phyloP scores from a whole-genome alignment of 2,329 filamentous ascomycete genomes.

The Fragosphaeria purpurea region DNA sequence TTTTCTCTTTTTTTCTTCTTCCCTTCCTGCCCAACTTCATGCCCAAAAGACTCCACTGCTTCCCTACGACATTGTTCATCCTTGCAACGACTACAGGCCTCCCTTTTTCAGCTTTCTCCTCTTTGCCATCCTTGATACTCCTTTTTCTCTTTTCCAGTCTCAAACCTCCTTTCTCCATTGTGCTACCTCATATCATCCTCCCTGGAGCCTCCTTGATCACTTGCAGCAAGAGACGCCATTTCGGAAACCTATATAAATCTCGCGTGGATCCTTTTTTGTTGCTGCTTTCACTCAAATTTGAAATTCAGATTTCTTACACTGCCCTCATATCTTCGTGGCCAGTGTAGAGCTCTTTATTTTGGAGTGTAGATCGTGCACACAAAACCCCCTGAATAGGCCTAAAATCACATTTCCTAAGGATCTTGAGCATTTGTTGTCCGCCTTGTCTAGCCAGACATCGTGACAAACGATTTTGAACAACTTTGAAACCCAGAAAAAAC shows the following conservation, averaged over 20 bases:
- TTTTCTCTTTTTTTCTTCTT: conserved; percentile 7
- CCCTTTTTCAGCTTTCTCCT: not conserved
- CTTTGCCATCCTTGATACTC: not conserved
- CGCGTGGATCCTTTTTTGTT: not conserved
- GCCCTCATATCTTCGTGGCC: too few relatives aligned
- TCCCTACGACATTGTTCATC: not conserved
- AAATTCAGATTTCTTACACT: too few relatives aligned
- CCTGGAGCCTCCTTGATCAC: too few relatives aligned
- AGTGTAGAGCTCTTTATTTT: not conserved
- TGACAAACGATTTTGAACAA: not conserved
- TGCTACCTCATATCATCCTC: not conserved
- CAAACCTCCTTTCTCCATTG: not conserved
- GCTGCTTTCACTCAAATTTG: conserved; percentile 1
- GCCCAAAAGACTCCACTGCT: conserved; percentile 19
- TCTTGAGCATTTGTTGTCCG: not conserved
- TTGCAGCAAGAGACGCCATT: too few relatives aligned
- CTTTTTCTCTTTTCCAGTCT: not conserved
- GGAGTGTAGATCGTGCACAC: conserved; percentile 2
- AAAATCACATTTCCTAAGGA: not conserved
- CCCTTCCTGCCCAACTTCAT: conserved; percentile 20
- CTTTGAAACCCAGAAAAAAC: not conserved
- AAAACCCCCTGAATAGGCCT: not conserved
- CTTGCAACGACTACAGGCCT: too few relatives aligned
- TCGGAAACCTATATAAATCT: too few relatives aligned
- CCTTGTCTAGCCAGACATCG: conserved; percentile 2